Conservation (phyloP, 305 asterid genomes). For the Solanum hybrid region DNA sequence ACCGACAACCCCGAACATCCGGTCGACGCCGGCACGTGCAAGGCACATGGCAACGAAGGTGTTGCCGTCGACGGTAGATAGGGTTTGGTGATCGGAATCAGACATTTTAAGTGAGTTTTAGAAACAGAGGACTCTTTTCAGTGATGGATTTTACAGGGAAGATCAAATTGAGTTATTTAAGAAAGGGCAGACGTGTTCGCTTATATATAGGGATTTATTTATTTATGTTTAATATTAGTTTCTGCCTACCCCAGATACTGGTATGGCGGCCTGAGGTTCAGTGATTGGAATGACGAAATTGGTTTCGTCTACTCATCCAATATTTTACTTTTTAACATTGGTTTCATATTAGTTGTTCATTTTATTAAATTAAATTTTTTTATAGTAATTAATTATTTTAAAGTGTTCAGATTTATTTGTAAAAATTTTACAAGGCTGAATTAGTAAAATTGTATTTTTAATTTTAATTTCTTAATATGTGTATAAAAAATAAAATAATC, state of each 20-base stretch:
- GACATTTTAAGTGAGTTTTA: slow-evolving; percentile 24
- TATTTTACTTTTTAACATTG: no score
- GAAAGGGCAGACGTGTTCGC: neutral
- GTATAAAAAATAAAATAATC: neutral
- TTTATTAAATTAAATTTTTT: no score
- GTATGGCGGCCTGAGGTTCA: neutral
- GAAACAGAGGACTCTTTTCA: neutral
- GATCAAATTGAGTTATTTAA: neutral
- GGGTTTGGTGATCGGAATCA: slow-evolving; percentile 1
- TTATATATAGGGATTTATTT: neutral
- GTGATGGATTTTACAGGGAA: neutral
- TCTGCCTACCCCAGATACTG: neutral
- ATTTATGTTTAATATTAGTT: neutral
- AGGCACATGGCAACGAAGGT: slow-evolving; percentile 62
- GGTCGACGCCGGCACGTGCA: slow-evolving; percentile 51
- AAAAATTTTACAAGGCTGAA: no score
- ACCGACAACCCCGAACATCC: slow-evolving; percentile 85
- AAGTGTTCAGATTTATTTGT: no score
- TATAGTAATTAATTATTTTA: no score
- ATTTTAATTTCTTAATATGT: no score
- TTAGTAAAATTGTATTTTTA: no score
- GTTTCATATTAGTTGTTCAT: no score
- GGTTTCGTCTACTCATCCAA: neutral
- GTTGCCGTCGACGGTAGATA: slow-evolving; percentile 45
- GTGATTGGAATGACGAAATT: neutral